Percentiles rank a stretch among this genome's conserved stretches.
Evolutionary conservation across 1,139 yeast species (phyloP).

Genomic region (Debaryomyces fabryi): DNA sequence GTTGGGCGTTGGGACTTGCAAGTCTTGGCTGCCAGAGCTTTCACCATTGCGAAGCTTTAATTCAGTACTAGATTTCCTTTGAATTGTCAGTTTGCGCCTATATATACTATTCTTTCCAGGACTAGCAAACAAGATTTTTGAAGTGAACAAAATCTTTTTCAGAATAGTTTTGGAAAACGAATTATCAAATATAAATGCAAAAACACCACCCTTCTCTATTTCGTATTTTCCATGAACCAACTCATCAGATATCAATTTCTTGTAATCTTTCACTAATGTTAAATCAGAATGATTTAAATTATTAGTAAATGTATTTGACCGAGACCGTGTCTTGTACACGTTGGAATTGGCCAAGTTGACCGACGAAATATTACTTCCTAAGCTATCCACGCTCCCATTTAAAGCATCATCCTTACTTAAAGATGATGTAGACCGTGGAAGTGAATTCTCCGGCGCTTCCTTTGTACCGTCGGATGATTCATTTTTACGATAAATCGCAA

Average conservation of each 20-base stretch:
- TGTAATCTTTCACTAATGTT: slow-evolving; percentile 42
- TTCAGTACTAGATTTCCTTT: slow-evolving; percentile 4
- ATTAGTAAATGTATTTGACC: slow-evolving; percentile 37
- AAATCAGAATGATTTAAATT: slow-evolving; percentile 43
- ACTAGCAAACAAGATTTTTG: slow-evolving; percentile 36
- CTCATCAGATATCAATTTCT: slow-evolving; percentile 56
- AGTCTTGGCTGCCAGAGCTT: neutral
- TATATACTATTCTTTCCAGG: slow-evolving; percentile 6
- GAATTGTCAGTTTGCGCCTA: slow-evolving; percentile 10
- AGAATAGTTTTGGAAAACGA: slow-evolving; percentile 85
- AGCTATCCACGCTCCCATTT: slow-evolving; percentile 3
- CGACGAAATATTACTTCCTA: slow-evolving; percentile 8
- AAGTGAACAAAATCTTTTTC: slow-evolving; percentile 75
- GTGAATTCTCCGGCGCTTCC: slow-evolving; percentile 1
- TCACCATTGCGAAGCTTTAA: slow-evolving; percentile 4
- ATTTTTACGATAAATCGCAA: slow-evolving; percentile 57
- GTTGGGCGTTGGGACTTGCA: neutral
- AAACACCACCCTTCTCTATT: slow-evolving; percentile 62
- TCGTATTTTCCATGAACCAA: slow-evolving; percentile 63
- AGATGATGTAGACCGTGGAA: slow-evolving; percentile 3
- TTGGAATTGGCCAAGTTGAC: slow-evolving; percentile 18
- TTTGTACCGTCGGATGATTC: slow-evolving; percentile 22
- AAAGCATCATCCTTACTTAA: slow-evolving; percentile 7
- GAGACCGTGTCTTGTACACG: slow-evolving; percentile 37
- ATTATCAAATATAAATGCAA: slow-evolving; percentile 90